These are phyloP conservation scores for Coniochaeta ligniaria DNA, from an alignment of 2,329 filamentous ascomycete genomes.

Conservation along the genomic window DNA sequence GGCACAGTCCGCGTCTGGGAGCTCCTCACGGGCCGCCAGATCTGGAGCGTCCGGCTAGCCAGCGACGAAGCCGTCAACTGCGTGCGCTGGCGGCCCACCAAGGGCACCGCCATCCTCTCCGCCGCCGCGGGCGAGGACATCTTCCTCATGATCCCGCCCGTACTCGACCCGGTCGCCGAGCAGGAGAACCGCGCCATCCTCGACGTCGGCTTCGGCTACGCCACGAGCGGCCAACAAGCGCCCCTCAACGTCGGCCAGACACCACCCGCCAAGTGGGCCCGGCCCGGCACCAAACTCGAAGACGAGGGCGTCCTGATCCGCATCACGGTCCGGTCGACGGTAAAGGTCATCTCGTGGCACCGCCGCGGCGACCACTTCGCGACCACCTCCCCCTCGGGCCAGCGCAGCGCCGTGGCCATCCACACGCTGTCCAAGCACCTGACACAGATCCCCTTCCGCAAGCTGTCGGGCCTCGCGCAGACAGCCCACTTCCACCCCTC, in stretches of 20 bases:
- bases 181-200: constrained; percentile 68
- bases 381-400: constrained; percentile 76
- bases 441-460: constrained; percentile 88
- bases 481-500: constrained; percentile 92
- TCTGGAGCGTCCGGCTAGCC: constrained; percentile 77
- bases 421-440: constrained; percentile 93
- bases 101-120: constrained; percentile 73
- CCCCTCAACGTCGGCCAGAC: constrained; percentile 58
- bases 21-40: constrained; percentile 73
- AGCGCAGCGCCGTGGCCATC: constrained; percentile 77
- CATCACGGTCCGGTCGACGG: constrained; percentile 68
- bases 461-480: constrained; percentile 67
- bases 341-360: constrained; percentile 93
- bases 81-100: constrained; percentile 83
- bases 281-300: constrained; percentile 67
- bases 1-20: constrained; percentile 90
- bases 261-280: constrained; percentile 73
- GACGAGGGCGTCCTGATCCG: constrained; percentile 74
- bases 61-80: constrained; percentile 74
- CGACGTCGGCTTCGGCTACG: constrained; percentile 89
- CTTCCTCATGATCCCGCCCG: constrained; percentile 73
- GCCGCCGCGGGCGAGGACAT: constrained; percentile 80
- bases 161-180: constrained; percentile 66
- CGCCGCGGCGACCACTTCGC: constrained; percentile 89
- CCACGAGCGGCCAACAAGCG: constrained; percentile 52